Evolutionary conservation across 352 stramenopile species (phyloP), one percentile per base, ranked within the genome.

Genomic region (Phytopythium delawarense): DNA sequence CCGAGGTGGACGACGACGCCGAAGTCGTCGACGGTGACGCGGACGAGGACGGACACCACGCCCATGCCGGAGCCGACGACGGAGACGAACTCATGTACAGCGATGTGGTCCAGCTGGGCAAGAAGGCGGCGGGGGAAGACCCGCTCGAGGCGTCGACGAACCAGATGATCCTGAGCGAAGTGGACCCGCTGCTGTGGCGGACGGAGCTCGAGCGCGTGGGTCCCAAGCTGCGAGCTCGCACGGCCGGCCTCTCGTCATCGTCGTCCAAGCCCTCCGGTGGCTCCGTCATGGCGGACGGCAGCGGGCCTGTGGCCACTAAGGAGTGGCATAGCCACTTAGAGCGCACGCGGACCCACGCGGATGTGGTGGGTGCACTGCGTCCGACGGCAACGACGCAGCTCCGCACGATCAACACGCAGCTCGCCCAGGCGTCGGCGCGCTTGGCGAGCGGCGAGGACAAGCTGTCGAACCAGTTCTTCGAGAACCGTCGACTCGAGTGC

Each of bases 291-390:
- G 74, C 81, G 34, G 76, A 79, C 62, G 72, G 82, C 48, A 77
- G 79, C 9, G 52, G 32, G 1, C 52, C 35, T 4, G 37, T 46
- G 37, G 21, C n/a, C 21, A 49, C 54, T 21, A 88, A 92, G 63
- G 85, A 94, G 64, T 94, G 83, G 85, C 83, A 92, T 62, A 60
- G 77, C 20, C 85, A 94, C 49, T 88, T 94, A 30, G 83, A 92
- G 63, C 81, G 84, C 50, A 87, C 85, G 46, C 73, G 80, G 46
- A 88, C 87, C 54, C 81, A 94, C 62, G 84, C 90, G 46, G 78
- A 60, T 34, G 66, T 88, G 35, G 83, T 92, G 50, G 70, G 71
- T 40, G 79, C 81, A 23, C 67, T 91, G 25, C 63, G 91, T 28
- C 79, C 85, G 7, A 59, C 67, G 2, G 76, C 81, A 21, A 83